Evolutionary conservation across 345 rosid genomes (phyloP).

Genomic region (Rhizophora apiculata): DNA sequence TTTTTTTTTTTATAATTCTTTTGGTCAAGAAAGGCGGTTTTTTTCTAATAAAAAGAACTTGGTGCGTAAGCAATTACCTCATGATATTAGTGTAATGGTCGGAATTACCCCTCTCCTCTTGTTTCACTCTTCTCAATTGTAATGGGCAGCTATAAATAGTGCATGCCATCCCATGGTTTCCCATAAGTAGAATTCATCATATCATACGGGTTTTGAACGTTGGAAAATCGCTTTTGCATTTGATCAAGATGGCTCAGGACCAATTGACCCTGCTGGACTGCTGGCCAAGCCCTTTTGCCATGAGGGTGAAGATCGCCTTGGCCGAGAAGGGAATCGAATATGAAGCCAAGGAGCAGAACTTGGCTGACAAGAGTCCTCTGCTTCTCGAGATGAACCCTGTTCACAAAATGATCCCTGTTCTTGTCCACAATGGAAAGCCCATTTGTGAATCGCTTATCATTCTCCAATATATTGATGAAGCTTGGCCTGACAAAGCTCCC

Average conservation of each 20-base stretch:
- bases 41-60: no score
- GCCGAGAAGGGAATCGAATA: neutral
- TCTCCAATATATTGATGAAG: neutral
- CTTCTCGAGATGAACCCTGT: neutral
- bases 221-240: no score
- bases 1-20: no score
- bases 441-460: neutral
- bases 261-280: neutral
- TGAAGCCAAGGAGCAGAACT: neutral
- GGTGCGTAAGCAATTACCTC: no score
- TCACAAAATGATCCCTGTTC: neutral
- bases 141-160: no score
- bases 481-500: neutral
- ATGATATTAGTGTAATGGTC: no score
- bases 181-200: no score
- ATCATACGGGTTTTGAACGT: no score
- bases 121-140: no score
- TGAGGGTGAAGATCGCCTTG: constrained; percentile 1
- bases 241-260: neutral
- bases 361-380: neutral
- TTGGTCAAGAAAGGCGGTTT: no score
- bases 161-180: no score
- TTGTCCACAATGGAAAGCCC: neutral
- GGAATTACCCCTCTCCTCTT: no score
- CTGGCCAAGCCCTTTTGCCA: neutral